These are phyloP conservation scores for Coemansia sp. DNA, from an alignment of 192 early-diverging fungal species.

Conservation along the genomic window DNA sequence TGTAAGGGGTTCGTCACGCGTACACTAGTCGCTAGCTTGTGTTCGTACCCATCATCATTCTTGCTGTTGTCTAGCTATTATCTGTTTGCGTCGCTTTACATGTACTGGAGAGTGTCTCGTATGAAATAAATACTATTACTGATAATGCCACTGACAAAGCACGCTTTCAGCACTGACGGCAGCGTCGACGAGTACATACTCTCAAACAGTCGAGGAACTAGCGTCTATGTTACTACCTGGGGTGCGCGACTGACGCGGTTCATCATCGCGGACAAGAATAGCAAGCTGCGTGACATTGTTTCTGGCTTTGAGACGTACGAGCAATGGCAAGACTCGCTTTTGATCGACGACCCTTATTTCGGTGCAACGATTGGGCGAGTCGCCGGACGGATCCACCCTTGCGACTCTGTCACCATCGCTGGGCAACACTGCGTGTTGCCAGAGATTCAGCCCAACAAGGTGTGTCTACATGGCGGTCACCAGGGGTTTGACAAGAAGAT, in stretches of 20 bases:
- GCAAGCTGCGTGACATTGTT: constrained; percentile 64
- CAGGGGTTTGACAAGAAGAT: constrained; percentile 72
- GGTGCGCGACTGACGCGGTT: constrained; percentile 75
- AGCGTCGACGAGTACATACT: constrained; percentile 33
- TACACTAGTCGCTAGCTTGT: not conserved
- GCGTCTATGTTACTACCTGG: constrained; percentile 58
- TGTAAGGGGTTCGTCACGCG: not conserved
- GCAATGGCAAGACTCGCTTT: constrained; percentile 53
- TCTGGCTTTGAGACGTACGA: constrained; percentile 73
- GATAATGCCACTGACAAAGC: constrained; percentile 37
- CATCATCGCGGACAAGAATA: constrained; percentile 59
- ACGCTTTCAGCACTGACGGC: constrained; percentile 41
- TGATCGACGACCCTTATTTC: constrained; percentile 70
- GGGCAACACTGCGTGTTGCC: constrained; percentile 59
- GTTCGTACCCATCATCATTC: not conserved
- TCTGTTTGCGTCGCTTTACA: not conserved
- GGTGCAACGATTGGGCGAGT: constrained; percentile 76
- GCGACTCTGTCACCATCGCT: constrained; percentile 65
- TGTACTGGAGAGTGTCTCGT: not conserved
- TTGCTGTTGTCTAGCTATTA: not conserved
- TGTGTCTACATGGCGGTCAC: constrained; percentile 77
- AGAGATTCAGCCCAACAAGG: constrained; percentile 75
- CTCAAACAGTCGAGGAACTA: constrained; percentile 32
- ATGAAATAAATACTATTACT: not conserved
- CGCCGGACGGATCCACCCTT: constrained; percentile 64